These are phyloP conservation scores for Geotrichum cucujoidarum DNA, from an alignment of 1,139 yeast species.

Conservation along the genomic window DNA sequence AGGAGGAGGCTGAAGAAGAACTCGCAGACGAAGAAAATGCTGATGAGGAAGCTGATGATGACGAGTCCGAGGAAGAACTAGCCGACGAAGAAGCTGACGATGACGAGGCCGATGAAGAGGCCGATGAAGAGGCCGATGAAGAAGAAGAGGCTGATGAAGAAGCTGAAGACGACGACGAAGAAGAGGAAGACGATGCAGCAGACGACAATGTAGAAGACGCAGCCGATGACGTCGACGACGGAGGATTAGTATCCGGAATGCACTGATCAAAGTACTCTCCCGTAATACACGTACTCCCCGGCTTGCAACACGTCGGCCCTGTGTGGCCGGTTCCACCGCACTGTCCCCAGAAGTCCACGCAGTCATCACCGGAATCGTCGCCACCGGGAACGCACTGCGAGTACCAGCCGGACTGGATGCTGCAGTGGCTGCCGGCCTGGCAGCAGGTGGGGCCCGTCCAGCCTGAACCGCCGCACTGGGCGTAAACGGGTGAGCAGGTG, in stretches of 20 bases:
- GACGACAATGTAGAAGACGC: too few relatives aligned
- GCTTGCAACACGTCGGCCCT: conserved; percentile 17
- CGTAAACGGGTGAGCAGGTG: conserved; percentile 9
- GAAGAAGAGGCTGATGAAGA: not conserved
- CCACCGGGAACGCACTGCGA: conserved; percentile 16
- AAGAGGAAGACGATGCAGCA: too few relatives aligned
- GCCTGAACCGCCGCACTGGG: conserved; percentile 18
- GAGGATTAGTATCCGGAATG: too few relatives aligned
- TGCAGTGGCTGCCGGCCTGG: conserved; percentile 7
- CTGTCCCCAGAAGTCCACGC: conserved; percentile 10
- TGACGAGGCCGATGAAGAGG: not conserved
- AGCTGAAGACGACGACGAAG: not conserved
- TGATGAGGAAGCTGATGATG: too few relatives aligned
- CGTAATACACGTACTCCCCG: too few relatives aligned
- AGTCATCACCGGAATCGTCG: not conserved
- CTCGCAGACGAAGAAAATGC: not conserved
- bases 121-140: not conserved
- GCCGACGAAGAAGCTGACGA: not conserved
- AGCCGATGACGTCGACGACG: too few relatives aligned
- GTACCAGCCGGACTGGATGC: not conserved
- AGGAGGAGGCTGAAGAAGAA: not conserved
- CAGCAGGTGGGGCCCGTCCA: conserved; percentile 16
- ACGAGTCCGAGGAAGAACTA: too few relatives aligned
- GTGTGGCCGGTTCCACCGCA: conserved; percentile 16
- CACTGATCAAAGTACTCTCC: too few relatives aligned